Percentiles rank a stretch among this genome's conserved stretches.
These are phyloP conservation scores for Triticum aestivum DNA, from an alignment of 176 grass and related monocot species.

Conservation along the genomic window DNA sequence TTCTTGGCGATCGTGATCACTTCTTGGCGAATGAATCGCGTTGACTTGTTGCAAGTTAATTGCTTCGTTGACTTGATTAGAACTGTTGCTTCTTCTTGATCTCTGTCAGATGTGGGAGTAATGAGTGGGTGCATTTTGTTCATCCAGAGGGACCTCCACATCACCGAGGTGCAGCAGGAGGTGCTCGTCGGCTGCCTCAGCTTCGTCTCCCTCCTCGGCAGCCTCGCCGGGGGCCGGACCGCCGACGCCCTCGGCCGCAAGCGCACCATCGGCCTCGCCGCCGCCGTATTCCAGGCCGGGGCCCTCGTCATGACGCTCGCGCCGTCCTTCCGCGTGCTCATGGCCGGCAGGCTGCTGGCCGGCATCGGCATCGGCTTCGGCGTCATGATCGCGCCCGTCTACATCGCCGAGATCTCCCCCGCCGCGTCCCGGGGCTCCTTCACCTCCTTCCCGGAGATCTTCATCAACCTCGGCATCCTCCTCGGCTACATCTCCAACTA, in stretches of 20 bases:
- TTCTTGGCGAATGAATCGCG: too few species aligned
- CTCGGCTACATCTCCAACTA: constrained; percentile 75
- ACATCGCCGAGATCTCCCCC: constrained; percentile 78
- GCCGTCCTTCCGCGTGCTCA: constrained; percentile 58
- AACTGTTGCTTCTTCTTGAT: too few species aligned
- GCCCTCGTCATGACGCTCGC: constrained; percentile 60
- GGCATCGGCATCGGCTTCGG: constrained; percentile 72
- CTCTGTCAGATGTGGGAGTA: too few species aligned
- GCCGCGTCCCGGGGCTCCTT: constrained; percentile 47
- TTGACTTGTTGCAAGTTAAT: too few species aligned
- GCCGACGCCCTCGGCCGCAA: constrained; percentile 65
- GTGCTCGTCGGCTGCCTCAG: constrained; percentile 69
- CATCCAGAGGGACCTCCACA: constrained; percentile 74
- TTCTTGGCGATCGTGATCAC: too few species aligned
- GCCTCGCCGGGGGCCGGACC: constrained; percentile 51
- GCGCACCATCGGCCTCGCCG: constrained; percentile 73
- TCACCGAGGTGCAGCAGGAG: constrained; percentile 69
- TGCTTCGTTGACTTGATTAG: too few species aligned
- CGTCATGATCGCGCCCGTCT: constrained; percentile 73
- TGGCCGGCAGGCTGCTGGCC: constrained; percentile 61
- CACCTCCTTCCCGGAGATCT: constrained; percentile 72
- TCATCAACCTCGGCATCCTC: constrained; percentile 77
- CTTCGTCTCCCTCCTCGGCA: constrained; percentile 69
- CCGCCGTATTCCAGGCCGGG: constrained; percentile 59
- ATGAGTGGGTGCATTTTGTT: too few species aligned